These are phyloP conservation scores for Colletotrichum orchidophilum DNA, from an alignment of 2,329 filamentous ascomycete species.

Conservation along the genomic window DNA sequence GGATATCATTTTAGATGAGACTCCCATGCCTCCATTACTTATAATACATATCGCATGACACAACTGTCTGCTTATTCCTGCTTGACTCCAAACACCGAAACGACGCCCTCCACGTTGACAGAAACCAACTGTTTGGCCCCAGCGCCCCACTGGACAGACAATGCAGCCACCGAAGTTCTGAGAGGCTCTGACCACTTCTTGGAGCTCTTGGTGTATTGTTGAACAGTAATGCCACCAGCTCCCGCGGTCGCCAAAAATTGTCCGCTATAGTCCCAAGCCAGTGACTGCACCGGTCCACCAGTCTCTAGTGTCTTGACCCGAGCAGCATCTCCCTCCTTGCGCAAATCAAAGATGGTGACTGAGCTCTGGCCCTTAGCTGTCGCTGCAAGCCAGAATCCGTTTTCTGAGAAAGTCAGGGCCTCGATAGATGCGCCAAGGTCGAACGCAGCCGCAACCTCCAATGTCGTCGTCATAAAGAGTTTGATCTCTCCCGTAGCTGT, in stretches of 20 bases:
- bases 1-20: conserved; percentile 32
- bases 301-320: conserved; percentile 87
- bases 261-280: conserved; percentile 94
- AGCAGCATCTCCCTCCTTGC: conserved; percentile 86
- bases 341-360: conserved; percentile 89
- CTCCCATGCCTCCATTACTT: conserved; percentile 12
- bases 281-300: conserved; percentile 77
- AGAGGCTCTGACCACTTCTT: conserved; percentile 93
- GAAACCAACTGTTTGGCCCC: conserved; percentile 79
- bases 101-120: conserved; percentile 77
- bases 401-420: conserved; percentile 89
- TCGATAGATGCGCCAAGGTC: conserved; percentile 74
- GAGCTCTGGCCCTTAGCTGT: conserved; percentile 79
- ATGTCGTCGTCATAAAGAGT: conserved; percentile 86
- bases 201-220: conserved; percentile 86
- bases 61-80: conserved; percentile 43
- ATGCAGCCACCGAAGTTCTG: conserved; percentile 76
- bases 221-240: conserved; percentile 82
- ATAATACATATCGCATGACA: conserved; percentile 19
- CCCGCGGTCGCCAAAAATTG: conserved; percentile 90
- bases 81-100: conserved; percentile 74
- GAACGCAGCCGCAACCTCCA: conserved; percentile 81
- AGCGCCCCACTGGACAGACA: conserved; percentile 80
- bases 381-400: conserved; percentile 94
- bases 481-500: conserved; percentile 84